Evolutionary conservation across 2,329 filamentous ascomycete genomes (phyloP), one percentile per base, ranked within the genome.

Genomic region (Fusarium temperatum): DNA sequence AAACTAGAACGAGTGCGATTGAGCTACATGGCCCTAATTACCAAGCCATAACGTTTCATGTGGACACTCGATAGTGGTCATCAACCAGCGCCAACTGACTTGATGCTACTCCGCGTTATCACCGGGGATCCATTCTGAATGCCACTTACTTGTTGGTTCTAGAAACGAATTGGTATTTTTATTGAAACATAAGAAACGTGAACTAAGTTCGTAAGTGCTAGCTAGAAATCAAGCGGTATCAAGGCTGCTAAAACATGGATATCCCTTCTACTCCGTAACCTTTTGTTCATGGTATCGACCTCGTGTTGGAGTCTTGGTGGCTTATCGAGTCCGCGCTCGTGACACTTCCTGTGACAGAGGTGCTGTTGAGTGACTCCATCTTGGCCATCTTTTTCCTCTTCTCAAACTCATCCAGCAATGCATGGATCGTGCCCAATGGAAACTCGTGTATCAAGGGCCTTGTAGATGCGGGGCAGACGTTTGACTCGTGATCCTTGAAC

Each of bases 401-500:
- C 8, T 69, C 65, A 24, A 75, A 75, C 28, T 75, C 73, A 20
- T 75, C 73, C 38, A 75, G 26, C 26, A 75, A 24, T 12, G 70
- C 71, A 32, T 75, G 66, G 12, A 72, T 51, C 8, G 73, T 75
- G 15, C 65, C 73, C 24, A 75, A n/a, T 26, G 73, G 73, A 24
- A 75, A 59, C 17, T 75, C 72, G 20, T 59, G 58, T 24, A 67
- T 65, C 11, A 70, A 5, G 14, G 66, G 44, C 26, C 41, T 39
- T 58, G 67, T 39, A 47, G 55, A 35, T 18, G 50, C 65, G 13
- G 81, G 81, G 56, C 80, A 82, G 20, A 82, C 70, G 15, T 78
- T 56, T 18, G 80, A 81, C 4, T 73, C 74, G 24, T 81, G 63
- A 70, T 83, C 78, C 56, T 76, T 80, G 67, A 83, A 80, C 57